Conservation (phyloP, 805 yeast genomes). For the Candida caryicola region DNA sequence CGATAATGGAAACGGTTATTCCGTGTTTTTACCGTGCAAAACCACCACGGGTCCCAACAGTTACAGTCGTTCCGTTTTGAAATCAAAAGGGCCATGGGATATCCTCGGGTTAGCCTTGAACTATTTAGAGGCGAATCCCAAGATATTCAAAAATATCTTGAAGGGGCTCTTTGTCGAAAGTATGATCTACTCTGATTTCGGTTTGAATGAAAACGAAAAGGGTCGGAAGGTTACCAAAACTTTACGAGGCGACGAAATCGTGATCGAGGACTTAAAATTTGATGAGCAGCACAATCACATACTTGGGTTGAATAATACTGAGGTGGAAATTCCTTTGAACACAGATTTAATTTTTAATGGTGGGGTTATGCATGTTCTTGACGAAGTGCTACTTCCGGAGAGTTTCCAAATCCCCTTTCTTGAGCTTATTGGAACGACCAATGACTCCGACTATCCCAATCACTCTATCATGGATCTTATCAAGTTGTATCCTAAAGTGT, state of each 20-base stretch:
- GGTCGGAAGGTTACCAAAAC: slow-evolving; percentile 15
- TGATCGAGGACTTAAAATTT: slow-evolving; percentile 17
- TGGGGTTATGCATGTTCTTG: slow-evolving; percentile 80
- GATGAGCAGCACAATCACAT: slow-evolving; percentile 21
- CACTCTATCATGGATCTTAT: slow-evolving; percentile 46
- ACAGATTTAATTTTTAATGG: slow-evolving; percentile 73
- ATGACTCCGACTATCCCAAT: slow-evolving; percentile 28
- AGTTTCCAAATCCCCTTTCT: slow-evolving; percentile 48
- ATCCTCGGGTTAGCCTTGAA: slow-evolving; percentile 55
- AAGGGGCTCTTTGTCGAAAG: slow-evolving; percentile 60
- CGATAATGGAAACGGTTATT: slow-evolving; percentile 60
- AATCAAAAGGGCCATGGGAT: slow-evolving; percentile 53
- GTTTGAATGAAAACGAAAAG: slow-evolving; percentile 19
- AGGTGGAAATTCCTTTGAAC: slow-evolving; percentile 37
- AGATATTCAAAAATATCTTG: slow-evolving; percentile 51
- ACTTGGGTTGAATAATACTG: slow-evolving; percentile 30
- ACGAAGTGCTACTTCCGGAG: slow-evolving; percentile 55
- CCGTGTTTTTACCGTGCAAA: slow-evolving; percentile 76
- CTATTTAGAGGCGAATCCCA: slow-evolving; percentile 52
- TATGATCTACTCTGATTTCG: slow-evolving; percentile 64
- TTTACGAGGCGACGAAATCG: slow-evolving; percentile 28
- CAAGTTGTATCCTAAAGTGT: slow-evolving; percentile 39
- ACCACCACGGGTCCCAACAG: not conserved
- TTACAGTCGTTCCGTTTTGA: slow-evolving; percentile 1
- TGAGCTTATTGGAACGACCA: slow-evolving; percentile 58